A percentile compares a stretch with the other conserved stretches of the same genome.
phyloP scores from a whole-genome alignment of 257 asterid species.

The Nicotiana sylvestris region DNA sequence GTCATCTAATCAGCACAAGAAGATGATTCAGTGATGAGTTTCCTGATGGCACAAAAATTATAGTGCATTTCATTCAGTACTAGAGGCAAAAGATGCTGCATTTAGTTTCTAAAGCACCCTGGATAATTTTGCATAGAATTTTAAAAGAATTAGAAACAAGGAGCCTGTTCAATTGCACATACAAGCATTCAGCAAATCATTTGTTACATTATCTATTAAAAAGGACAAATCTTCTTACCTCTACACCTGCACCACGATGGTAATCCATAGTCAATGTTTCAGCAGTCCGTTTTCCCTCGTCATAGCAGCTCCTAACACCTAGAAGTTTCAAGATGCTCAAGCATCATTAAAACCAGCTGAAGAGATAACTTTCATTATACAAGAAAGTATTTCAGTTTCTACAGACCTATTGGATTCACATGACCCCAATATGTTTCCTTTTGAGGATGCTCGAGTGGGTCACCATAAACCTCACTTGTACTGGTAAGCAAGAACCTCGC shows the following conservation, averaged over 20 bases:
- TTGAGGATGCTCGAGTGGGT: conserved; percentile 99
- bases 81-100: neutral
- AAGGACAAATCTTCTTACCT: conserved; percentile 35
- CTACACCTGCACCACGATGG: conserved; percentile 88
- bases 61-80: neutral
- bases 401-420: conserved; percentile 88
- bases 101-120: neutral
- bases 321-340: conserved; percentile 3
- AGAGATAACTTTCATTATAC: neutral
- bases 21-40: neutral
- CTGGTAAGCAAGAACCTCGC: conserved; percentile 89
- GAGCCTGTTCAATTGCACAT: too few species aligned
- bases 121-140: neutral
- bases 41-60: neutral
- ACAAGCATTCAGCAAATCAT: neutral
- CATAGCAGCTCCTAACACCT: conserved; percentile 96
- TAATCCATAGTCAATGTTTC: conserved; percentile 98
- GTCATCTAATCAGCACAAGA: neutral
- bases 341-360: conserved; percentile 11
- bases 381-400: neutral
- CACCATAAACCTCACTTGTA: conserved; percentile 98
- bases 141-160: too few species aligned
- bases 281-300: conserved; percentile 92
- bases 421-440: conserved; percentile 98
- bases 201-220: neutral